Evolutionary conservation across 2,329 filamentous ascomycete species (phyloP), one percentile per base, ranked within the genome.

Genomic region (Sclerotinia sclerotiorum): DNA sequence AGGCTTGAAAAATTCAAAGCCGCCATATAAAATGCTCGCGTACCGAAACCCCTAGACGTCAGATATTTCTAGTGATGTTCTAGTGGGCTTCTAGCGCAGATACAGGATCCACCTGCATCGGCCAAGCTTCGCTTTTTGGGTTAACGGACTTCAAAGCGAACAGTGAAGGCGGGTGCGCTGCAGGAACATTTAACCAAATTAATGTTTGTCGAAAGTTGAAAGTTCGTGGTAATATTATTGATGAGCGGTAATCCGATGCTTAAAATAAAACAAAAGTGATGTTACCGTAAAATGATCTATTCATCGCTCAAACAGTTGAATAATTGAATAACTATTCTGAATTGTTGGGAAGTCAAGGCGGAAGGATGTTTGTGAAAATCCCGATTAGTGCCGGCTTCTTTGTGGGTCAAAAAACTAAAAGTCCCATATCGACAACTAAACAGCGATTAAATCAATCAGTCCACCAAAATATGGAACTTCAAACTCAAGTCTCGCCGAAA

Each of bases 401-500:
- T 67, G 65, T 63, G 65, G 65, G n/a, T 67, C 65, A 44, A 42
- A 44, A 35, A 49, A 44, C 48, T 21, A 35, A 39, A 62, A 46
- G 46, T 46, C 27, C 52, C 52, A 65, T 57, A 35, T 63, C 65
- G 54, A 51, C 48, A 35, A 67, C 24, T 58, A 42, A 55, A 24
- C 35, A 58, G 19, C 21, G 32, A 39, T 54, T 27, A 35, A 62
- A 67, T 62, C 42, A 54, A 21, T 24, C 48, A 67, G 57, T 54
- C 65, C 65, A 67, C 65, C 65, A 63, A 67, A 67, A 62, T 54
- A 39, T 67, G 56, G 65, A 67, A 44, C 56, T 42, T 24, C 21
- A 21, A 54, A 17, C 35, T 61, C 56, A 63, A 67, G 60, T 70
- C 64, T 65, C 64, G 64, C 65, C 71, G 68, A 72, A 60, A 29